Evolutionary conservation across 2,329 filamentous ascomycete species (phyloP).

Genomic region (Colletotrichum somersetense): DNA sequence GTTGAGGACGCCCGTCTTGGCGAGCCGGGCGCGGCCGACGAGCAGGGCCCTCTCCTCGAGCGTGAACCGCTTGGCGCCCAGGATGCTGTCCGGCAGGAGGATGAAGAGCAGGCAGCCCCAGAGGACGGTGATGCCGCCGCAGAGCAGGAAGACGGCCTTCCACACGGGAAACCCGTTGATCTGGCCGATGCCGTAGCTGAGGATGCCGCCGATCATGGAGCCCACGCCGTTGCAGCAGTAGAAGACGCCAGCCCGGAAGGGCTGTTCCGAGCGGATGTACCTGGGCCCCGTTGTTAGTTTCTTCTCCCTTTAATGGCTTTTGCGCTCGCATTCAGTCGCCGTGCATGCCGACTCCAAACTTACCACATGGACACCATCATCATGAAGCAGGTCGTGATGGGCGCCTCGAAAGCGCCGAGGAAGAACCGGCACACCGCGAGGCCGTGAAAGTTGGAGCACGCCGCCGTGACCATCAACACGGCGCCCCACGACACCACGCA

Average conservation of each 20-base stretch:
- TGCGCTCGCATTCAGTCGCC: neutral
- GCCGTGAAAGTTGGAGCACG: slow-evolving; percentile 55
- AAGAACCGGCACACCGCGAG: slow-evolving; percentile 60
- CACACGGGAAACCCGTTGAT: slow-evolving; percentile 64
- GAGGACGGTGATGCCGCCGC: slow-evolving; percentile 65
- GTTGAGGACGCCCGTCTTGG: slow-evolving; percentile 62
- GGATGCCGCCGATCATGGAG: slow-evolving; percentile 71
- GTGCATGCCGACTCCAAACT: neutral
- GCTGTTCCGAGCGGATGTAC: slow-evolving; percentile 60
- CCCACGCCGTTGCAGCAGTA: slow-evolving; percentile 65
- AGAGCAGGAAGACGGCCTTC: slow-evolving; percentile 72
- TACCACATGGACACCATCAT: slow-evolving; percentile 64
- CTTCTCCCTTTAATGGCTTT: no score
- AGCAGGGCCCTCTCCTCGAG: slow-evolving; percentile 67
- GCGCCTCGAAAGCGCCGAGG: slow-evolving; percentile 61
- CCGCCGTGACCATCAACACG: slow-evolving; percentile 58
- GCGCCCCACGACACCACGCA: slow-evolving; percentile 52
- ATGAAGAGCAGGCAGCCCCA: slow-evolving; percentile 70
- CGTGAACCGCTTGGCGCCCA: slow-evolving; percentile 71
- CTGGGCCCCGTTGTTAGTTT: slow-evolving; percentile 31
- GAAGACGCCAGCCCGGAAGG: slow-evolving; percentile 58
- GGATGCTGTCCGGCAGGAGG: slow-evolving; percentile 71
- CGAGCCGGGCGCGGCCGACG: slow-evolving; percentile 64
- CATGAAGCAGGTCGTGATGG: slow-evolving; percentile 63
- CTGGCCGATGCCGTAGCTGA: slow-evolving; percentile 71